phyloP scores from a whole-genome alignment of 2,329 filamentous ascomycete species.

The Cladorrhinum sp. region DNA sequence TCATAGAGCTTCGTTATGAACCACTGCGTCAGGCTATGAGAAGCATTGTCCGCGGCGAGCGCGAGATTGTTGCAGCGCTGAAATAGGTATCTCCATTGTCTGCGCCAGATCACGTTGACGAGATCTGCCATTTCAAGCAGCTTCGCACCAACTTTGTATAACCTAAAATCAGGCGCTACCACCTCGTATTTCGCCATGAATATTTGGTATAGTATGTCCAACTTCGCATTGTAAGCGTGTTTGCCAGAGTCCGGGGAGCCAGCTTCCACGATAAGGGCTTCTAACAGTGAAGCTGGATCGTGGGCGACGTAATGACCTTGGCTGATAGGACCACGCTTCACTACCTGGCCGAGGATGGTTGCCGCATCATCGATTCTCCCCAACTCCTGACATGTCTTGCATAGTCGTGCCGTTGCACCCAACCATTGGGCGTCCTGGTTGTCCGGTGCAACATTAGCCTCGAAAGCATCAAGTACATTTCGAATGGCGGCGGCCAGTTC shows the following conservation, averaged over 20 bases:
- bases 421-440: constrained; percentile 20
- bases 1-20: constrained; percentile 33
- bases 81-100: constrained; percentile 30
- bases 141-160: constrained; percentile 25
- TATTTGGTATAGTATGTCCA: constrained; percentile 31
- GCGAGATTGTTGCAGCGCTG: constrained; percentile 30
- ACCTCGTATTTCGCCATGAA: constrained; percentile 32
- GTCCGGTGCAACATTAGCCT: constrained; percentile 6
- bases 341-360: constrained; percentile 30
- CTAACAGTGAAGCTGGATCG: constrained; percentile 35
- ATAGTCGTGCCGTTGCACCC: constrained; percentile 32
- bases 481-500: constrained; percentile 13
- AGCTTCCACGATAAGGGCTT: constrained; percentile 26
- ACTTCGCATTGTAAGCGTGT: constrained; percentile 5
- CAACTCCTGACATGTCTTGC: constrained; percentile 32
- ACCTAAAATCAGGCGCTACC: constrained; percentile 21
- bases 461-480: constrained; percentile 14
- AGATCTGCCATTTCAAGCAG: constrained; percentile 30
- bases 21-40: constrained; percentile 31
- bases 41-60: constrained; percentile 24
- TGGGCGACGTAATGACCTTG: constrained; percentile 37
- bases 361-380: constrained; percentile 34
- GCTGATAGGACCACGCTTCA: constrained; percentile 30
- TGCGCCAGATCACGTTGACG: constrained; percentile 7
- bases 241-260: constrained; percentile 7